Conservation (phyloP, 805 yeast genomes). For the Cyberlindnera maritima region DNA sequence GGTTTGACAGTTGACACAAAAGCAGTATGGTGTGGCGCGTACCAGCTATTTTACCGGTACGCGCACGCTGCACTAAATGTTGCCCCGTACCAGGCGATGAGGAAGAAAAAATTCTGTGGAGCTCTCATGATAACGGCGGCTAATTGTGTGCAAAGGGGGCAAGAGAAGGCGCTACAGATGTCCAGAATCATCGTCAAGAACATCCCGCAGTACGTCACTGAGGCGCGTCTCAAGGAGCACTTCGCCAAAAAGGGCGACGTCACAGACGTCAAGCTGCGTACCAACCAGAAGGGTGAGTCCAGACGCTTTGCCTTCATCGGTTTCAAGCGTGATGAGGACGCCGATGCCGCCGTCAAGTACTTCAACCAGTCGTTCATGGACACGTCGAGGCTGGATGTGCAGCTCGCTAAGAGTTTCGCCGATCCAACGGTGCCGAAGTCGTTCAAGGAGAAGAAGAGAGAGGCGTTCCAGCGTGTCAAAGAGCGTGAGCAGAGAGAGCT, state of each 20-base stretch:
- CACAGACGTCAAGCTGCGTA: slow-evolving; percentile 86
- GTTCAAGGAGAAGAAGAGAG: slow-evolving; percentile 50
- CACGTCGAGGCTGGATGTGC: slow-evolving; percentile 76
- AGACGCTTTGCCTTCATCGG: slow-evolving; percentile 95
- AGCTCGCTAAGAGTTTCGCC: slow-evolving; percentile 78
- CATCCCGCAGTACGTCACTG: slow-evolving; percentile 74
- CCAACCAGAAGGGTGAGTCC: slow-evolving; percentile 78
- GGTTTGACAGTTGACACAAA: no score
- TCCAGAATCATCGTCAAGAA: slow-evolving; percentile 93
- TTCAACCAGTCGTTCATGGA: slow-evolving; percentile 80
- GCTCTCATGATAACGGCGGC: background rate
- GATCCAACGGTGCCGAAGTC: slow-evolving; percentile 80
- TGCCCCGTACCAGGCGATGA: background rate
- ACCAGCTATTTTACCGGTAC: background rate
- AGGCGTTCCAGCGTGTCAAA: slow-evolving; percentile 43
- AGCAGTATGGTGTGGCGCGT: background rate
- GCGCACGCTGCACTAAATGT: background rate
- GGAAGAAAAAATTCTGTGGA: background rate
- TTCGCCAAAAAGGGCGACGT: slow-evolving; percentile 61
- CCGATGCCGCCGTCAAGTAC: slow-evolving; percentile 70
- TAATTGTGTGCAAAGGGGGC: background rate
- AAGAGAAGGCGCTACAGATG: slow-evolving; percentile 33
- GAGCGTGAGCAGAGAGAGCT: slow-evolving; percentile 48
- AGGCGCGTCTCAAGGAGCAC: slow-evolving; percentile 65
- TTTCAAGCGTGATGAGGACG: slow-evolving; percentile 68